Conservation (phyloP, 2,329 filamentous ascomycete species). For the Trichoderma pleuroti region DNA sequence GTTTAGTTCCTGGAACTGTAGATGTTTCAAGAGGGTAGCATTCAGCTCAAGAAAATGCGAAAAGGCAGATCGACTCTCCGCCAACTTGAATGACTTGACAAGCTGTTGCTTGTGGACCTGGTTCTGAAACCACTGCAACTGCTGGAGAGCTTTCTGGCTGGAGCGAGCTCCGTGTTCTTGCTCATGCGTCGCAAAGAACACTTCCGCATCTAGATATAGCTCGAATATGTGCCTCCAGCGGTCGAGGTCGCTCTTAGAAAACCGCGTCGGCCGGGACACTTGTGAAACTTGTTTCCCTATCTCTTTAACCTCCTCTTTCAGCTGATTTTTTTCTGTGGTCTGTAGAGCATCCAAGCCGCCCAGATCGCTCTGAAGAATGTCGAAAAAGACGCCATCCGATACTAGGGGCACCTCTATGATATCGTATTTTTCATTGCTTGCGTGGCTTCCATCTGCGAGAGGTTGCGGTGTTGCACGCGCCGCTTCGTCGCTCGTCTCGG, state of each 20-base stretch:
- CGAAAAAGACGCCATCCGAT: constrained; percentile 78
- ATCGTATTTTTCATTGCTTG: constrained; percentile 24
- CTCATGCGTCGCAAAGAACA: constrained; percentile 81
- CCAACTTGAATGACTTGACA: constrained; percentile 60
- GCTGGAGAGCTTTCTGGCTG: constrained; percentile 61
- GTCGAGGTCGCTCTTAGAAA: constrained; percentile 64
- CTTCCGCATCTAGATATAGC: constrained; percentile 71
- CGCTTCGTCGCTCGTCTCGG: not conserved
- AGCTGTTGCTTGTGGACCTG: constrained; percentile 60
- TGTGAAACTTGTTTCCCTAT: constrained; percentile 63
- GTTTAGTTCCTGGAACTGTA: constrained; percentile 84
- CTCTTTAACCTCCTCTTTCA: constrained; percentile 59
- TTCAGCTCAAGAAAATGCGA: constrained; percentile 71
- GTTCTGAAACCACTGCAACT: constrained; percentile 69
- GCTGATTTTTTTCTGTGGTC: constrained; percentile 58
- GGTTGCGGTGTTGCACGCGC: not conserved
- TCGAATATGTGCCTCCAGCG: constrained; percentile 80
- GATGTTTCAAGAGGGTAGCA: constrained; percentile 67
- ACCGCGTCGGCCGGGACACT: constrained; percentile 61
- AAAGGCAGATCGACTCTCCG: constrained; percentile 62
- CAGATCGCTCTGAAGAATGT: constrained; percentile 68
- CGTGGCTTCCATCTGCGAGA: not conserved
- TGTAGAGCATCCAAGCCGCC: constrained; percentile 66
- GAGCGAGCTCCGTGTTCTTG: constrained; percentile 64
- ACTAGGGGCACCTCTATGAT: constrained; percentile 70